These are phyloP conservation scores for Neurospora sp. DNA, from an alignment of 2,329 filamentous ascomycete genomes.

Conservation along the genomic window DNA sequence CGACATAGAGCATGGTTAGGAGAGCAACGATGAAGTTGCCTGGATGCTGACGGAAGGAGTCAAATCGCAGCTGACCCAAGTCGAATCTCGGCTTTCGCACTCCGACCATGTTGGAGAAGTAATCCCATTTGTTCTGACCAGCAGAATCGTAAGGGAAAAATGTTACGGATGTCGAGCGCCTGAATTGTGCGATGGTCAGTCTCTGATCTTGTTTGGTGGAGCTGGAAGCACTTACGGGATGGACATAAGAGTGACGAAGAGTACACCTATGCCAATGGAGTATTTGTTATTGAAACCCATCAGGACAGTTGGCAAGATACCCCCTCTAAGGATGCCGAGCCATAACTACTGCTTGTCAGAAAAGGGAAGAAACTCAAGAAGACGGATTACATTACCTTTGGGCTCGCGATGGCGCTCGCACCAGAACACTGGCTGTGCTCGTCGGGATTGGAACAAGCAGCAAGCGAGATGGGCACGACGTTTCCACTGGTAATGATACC, in stretches of 20 bases:
- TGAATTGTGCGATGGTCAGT: slow-evolving; percentile 20
- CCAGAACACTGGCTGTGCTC: slow-evolving; percentile 37
- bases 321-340: slow-evolving; percentile 75
- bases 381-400: slow-evolving; percentile 40
- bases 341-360: slow-evolving; percentile 47
- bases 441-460: slow-evolving; percentile 34
- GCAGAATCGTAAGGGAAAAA: slow-evolving; percentile 59
- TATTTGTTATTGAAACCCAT: slow-evolving; percentile 71
- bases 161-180: slow-evolving; percentile 56
- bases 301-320: slow-evolving; percentile 68
- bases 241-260: slow-evolving; percentile 61
- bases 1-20: slow-evolving; percentile 70
- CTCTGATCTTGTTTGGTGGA: not conserved
- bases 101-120: slow-evolving; percentile 62
- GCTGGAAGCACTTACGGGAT: slow-evolving; percentile 49
- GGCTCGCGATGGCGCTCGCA: slow-evolving; percentile 62
- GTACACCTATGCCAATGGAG: slow-evolving; percentile 63
- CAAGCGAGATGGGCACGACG: not conserved
- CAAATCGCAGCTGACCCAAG: slow-evolving; percentile 57
- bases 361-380: not conserved
- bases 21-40: slow-evolving; percentile 60
- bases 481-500: slow-evolving; percentile 65
- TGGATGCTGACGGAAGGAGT: slow-evolving; percentile 37
- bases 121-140: slow-evolving; percentile 57
- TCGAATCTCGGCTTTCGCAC: slow-evolving; percentile 61